A percentile compares a stretch with the other conserved stretches of the same genome.
Evolutionary conservation across 1,139 yeast species (phyloP).

Genomic region (Kodamaea sp.): DNA sequence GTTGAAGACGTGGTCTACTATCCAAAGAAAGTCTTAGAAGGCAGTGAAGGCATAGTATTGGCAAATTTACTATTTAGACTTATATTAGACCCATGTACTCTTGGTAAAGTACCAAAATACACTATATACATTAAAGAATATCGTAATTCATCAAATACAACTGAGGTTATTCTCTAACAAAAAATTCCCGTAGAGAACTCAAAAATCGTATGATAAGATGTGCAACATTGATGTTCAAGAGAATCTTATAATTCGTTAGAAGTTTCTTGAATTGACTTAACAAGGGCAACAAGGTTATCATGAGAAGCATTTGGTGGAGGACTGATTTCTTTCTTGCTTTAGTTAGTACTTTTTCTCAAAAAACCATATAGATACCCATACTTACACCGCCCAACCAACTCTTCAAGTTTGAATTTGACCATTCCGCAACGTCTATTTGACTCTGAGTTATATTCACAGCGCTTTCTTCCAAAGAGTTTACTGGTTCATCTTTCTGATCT

Average conservation of each 20-base stretch:
- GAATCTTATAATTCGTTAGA: conserved; percentile 20
- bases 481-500: conserved; percentile 4
- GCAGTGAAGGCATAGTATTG: neutral
- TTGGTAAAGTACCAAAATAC: neutral
- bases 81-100: no score
- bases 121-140: neutral
- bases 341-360: conserved; percentile 31
- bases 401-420: conserved; percentile 44
- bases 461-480: conserved; percentile 8
- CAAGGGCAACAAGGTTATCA: conserved; percentile 51
- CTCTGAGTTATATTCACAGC: conserved; percentile 13
- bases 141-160: no score
- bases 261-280: conserved; percentile 41
- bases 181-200: neutral
- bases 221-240: conserved; percentile 24
- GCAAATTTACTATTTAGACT: conserved; percentile 1
- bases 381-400: conserved; percentile 36
- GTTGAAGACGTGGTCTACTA: conserved; percentile 35
- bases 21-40: neutral
- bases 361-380: no score
- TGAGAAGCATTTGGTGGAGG: conserved; percentile 50
- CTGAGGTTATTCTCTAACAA: neutral
- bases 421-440: conserved; percentile 32
- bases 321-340: conserved; percentile 43
- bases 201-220: conserved; percentile 16